Percentiles rank a stretch among this genome's conserved stretches.
Evolutionary conservation across 495 filamentous ascomycete species (phyloP).

Genomic region (Neurospora sp.): DNA sequence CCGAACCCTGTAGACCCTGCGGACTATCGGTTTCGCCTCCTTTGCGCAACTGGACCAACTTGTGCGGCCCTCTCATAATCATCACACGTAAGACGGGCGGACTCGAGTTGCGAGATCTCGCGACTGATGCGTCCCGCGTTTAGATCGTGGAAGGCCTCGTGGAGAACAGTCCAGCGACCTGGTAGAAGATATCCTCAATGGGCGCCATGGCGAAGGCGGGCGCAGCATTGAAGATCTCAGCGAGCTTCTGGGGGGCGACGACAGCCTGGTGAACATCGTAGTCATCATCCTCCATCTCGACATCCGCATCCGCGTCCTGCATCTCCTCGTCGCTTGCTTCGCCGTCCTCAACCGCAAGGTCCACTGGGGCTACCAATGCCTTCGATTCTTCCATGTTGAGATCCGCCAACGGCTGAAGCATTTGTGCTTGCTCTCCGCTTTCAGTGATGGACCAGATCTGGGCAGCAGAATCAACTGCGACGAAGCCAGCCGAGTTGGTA

Average conservation of each 20-base stretch:
- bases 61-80: not conserved
- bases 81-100: not conserved
- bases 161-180: constrained; percentile 53
- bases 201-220: constrained; percentile 69
- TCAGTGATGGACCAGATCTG: constrained; percentile 46
- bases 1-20: not conserved
- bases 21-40: not conserved
- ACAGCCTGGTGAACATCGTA: constrained; percentile 37
- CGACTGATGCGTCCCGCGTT: not conserved
- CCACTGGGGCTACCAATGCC: constrained; percentile 1
- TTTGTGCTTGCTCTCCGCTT: constrained; percentile 34
- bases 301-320: constrained; percentile 22
- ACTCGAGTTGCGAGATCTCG: not conserved
- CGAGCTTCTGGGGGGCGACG: constrained; percentile 54
- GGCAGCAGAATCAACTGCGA: constrained; percentile 49
- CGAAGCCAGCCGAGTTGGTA: constrained; percentile 47
- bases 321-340: constrained; percentile 40
- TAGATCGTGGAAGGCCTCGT: constrained; percentile 26
- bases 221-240: constrained; percentile 62
- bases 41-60: not conserved
- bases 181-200: constrained; percentile 66
- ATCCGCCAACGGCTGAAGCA: constrained; percentile 40
- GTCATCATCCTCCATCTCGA: constrained; percentile 30
- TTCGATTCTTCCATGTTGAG: constrained; percentile 28
- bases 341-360: constrained; percentile 28